Conservation (phyloP, 2,329 filamentous ascomycete genomes). For the Pyrenochaeta sp. region DNA sequence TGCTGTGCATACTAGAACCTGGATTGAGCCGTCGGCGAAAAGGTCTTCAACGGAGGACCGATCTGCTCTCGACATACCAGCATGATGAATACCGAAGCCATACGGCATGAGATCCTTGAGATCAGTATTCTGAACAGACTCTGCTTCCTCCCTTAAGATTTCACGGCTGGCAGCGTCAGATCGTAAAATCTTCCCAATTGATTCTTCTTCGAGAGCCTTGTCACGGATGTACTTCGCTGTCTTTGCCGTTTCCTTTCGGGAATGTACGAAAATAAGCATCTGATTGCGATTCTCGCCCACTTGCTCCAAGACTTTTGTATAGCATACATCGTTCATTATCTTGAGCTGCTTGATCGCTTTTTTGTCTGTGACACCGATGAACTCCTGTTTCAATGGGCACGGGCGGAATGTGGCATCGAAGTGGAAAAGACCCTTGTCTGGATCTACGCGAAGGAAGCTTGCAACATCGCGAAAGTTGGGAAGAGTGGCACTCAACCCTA, state of each 20-base stretch:
- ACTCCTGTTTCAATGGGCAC: constrained; percentile 94
- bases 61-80: constrained; percentile 95
- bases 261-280: constrained; percentile 99
- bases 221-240: constrained; percentile 96
- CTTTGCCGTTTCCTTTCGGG: constrained; percentile 96
- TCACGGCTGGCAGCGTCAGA: constrained; percentile 92
- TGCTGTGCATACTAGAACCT: constrained; percentile 95
- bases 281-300: constrained; percentile 93
- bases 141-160: constrained; percentile 84
- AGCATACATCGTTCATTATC: constrained; percentile 99
- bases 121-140: constrained; percentile 82
- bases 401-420: constrained; percentile 95
- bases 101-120: constrained; percentile 95
- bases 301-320: constrained; percentile 96
- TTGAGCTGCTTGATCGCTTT: constrained; percentile 99
- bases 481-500: constrained; percentile 92
- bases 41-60: constrained; percentile 94
- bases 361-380: constrained; percentile 95
- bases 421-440: constrained; percentile 87
- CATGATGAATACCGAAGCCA: constrained; percentile 97
- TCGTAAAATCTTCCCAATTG: constrained; percentile 92
- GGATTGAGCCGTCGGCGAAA: constrained; percentile 88
- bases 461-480: constrained; percentile 97
- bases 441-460: constrained; percentile 91
- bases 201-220: constrained; percentile 96